Evolutionary conservation across 257 asterid genomes (phyloP).

Genomic region (Plectranthus barbatus): DNA sequence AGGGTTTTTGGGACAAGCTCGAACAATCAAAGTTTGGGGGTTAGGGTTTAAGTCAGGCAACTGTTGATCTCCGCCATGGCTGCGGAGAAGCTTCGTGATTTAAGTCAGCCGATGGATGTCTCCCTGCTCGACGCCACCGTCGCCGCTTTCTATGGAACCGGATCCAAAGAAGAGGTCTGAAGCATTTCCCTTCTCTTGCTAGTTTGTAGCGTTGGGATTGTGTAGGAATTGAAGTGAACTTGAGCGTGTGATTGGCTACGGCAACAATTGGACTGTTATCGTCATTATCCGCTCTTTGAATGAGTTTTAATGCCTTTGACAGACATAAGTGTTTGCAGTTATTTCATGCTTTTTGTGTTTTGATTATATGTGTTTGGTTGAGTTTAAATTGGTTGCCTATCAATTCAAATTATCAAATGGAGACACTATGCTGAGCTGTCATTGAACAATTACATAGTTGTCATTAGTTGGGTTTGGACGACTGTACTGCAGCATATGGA

Average conservation of each 20-base stretch:
- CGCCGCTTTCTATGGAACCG: conserved; percentile 90
- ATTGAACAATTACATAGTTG: too few relatives aligned
- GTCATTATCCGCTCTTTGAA: neutral
- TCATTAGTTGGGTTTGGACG: neutral
- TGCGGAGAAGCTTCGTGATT: conserved; percentile 80
- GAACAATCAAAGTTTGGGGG: neutral
- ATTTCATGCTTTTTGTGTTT: neutral
- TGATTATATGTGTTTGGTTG: neutral
- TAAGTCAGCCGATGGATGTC: conserved; percentile 87
- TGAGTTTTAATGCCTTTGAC: neutral
- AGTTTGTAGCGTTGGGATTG: neutral
- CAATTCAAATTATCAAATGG: neutral
- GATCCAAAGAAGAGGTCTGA: conserved; percentile 93
- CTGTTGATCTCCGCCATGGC: conserved; percentile 46
- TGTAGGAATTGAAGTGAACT: neutral
- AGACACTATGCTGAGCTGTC: neutral
- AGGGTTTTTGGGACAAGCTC: conserved; percentile 26
- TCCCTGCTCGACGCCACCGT: conserved; percentile 86
- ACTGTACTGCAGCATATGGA: too few relatives aligned
- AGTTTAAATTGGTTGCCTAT: neutral
- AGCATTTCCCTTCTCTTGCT: neutral
- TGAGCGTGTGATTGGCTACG: neutral
- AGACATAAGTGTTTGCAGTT: neutral
- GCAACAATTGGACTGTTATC: neutral
- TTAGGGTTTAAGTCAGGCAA: conserved; percentile 32